A percentile compares a stretch with the other conserved stretches of the same genome.
Conservation (phyloP, 345 rosid genomes). For the Physaria fendleri region DNA sequence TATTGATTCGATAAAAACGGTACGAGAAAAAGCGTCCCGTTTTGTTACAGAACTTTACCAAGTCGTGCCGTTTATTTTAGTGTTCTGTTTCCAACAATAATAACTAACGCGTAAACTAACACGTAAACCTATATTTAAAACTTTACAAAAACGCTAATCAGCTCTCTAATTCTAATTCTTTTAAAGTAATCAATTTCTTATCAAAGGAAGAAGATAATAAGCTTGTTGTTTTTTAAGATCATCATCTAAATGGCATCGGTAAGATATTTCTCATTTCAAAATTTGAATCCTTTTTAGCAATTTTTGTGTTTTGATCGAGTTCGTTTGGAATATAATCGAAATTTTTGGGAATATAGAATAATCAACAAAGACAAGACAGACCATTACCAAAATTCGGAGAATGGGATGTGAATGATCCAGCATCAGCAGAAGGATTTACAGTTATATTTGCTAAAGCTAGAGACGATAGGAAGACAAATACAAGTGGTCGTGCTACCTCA, state of each 20-base stretch:
- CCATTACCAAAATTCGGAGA: constrained; percentile 69
- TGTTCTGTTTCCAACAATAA: constrained; percentile 3
- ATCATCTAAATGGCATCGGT: constrained; percentile 35
- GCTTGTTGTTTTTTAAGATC: constrained; percentile 13
- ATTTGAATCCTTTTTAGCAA: not conserved
- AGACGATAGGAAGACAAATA: constrained; percentile 49
- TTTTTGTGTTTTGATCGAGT: too few species aligned
- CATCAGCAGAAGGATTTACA: constrained; percentile 69
- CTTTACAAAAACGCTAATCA: constrained; percentile 8
- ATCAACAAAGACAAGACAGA: constrained; percentile 40
- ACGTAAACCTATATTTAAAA: constrained; percentile 30
- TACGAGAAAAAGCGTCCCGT: constrained; percentile 5
- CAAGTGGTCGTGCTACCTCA: constrained; percentile 29
- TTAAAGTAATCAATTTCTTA: too few species aligned
- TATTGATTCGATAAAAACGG: not conserved
- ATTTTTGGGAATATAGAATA: constrained; percentile 5
- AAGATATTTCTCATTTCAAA: constrained; percentile 8
- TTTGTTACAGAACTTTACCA: not conserved
- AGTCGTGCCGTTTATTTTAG: not conserved
- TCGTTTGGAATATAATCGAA: too few species aligned
- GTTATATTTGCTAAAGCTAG: constrained; percentile 68
- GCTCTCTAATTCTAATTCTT: too few species aligned
- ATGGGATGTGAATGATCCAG: constrained; percentile 74
- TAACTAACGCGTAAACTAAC: not conserved
- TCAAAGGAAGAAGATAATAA: too few species aligned